Evolutionary conservation across 2,329 filamentous ascomycete genomes (phyloP), one percentile per base, ranked within the genome.

Genomic region (Pyricularia sp.): DNA sequence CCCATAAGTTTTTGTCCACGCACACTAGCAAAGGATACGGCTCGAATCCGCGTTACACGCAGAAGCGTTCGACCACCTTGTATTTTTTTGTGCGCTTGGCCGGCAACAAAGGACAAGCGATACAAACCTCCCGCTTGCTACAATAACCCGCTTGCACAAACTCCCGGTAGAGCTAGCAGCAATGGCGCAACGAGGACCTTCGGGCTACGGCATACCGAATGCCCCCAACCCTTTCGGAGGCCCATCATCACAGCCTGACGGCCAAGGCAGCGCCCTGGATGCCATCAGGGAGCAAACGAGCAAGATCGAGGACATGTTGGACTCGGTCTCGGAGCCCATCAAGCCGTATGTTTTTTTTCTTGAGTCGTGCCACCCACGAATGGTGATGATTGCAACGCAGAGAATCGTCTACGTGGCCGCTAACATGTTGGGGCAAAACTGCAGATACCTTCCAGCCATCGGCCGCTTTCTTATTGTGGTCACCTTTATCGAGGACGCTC

Each of bases 381-480:
- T 25, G 26, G 64, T 28, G 25, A 36, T 26, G 59, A 25, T 28
- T 25, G 63, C 25, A 28, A 28, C 11, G 23, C 65, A 30, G 26
- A 14, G 20, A 17, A 11, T 4, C n/a, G 28, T 25, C 10, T 12
- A 25, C 14, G 25, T 58, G 61, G 12, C 25, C 20, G 66, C 66
- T 68, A 33, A 68, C 66, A 26, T 33, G 33, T 31, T 67, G n/a
- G 14, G 12, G 7, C 6, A 5, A 67, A 11, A 11, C 50, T 73
- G 76, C 77, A 97, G 94, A 72, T 96, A 97, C 78, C 86, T 99
- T 64, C 95, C 95, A 70, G 93, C 92, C 73, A 94, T 99, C 83
- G 95, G 95, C 73, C 92, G 95, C 73, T 98, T 98, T 81, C 82
- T 99, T 74, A 99, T 99, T 75, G 95, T 99, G 69, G 95, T 98